A percentile compares a stretch with the other conserved stretches of the same genome.
Conservation (phyloP, 2,329 filamentous ascomycete genomes). For the Xylaria sp. region DNA sequence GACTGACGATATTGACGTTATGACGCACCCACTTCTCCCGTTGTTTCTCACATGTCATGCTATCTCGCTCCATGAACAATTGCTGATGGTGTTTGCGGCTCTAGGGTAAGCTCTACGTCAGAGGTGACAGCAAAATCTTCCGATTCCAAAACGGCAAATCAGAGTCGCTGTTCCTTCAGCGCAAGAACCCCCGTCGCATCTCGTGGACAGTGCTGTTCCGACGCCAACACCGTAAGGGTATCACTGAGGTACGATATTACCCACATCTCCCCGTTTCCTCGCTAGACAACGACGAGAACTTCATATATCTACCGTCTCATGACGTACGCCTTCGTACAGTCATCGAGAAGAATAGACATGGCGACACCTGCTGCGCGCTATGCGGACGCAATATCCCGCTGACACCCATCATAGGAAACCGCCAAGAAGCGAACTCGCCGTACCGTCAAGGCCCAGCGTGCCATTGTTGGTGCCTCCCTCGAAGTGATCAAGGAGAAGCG, state of each 20-base stretch:
- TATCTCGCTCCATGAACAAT: conserved; percentile 3
- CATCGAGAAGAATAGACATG: background rate
- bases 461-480: conserved; percentile 98
- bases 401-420: conserved; percentile 80
- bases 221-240: conserved; percentile 99
- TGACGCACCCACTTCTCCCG: conserved; percentile 5
- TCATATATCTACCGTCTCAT: background rate
- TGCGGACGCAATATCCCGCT: conserved; percentile 44
- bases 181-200: conserved; percentile 99
- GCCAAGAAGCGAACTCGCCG: conserved; percentile 99
- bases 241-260: conserved; percentile 88
- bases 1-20: conserved; percentile 23
- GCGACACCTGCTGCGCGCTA: background rate
- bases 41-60: background rate
- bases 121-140: conserved; percentile 99
- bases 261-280: background rate
- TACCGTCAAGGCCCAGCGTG: conserved; percentile 98
- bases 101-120: conserved; percentile 99
- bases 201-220: conserved; percentile 98
- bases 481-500: conserved; percentile 99
- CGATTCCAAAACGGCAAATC: conserved; percentile 99
- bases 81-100: conserved; percentile 29
- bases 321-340: background rate
- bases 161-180: conserved; percentile 99
- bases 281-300: background rate